phyloP scores from a whole-genome alignment of 768 basidiomycete species.

The Cyclocybe aegerita region DNA sequence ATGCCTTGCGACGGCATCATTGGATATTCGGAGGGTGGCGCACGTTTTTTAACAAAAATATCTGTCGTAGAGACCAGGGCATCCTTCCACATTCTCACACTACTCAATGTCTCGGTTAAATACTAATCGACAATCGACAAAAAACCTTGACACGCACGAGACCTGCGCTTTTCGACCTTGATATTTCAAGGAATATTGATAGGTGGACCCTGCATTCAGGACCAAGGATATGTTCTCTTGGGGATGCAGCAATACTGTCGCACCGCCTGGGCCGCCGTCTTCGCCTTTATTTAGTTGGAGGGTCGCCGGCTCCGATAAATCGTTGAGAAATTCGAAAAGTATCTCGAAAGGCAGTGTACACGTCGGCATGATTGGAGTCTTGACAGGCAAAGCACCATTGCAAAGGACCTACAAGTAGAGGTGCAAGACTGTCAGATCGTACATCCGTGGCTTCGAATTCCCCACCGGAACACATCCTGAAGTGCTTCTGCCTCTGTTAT shows the following conservation, averaged over 20 bases:
- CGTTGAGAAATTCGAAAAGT: constrained; percentile 50
- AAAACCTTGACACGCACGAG: constrained; percentile 35
- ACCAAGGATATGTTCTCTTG: constrained; percentile 46
- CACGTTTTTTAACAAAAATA: constrained; percentile 19
- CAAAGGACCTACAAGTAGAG: constrained; percentile 3
- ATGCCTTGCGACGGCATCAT: constrained; percentile 7
- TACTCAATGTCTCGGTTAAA: constrained; percentile 13
- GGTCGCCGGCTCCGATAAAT: constrained; percentile 37
- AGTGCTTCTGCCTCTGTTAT: constrained; percentile 4
- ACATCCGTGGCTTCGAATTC: constrained; percentile 11
- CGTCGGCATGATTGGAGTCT: constrained; percentile 35
- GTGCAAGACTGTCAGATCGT: neutral
- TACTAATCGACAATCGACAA: neutral
- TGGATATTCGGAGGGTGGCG: constrained; percentile 1
- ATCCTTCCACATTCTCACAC: constrained; percentile 47
- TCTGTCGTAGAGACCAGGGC: constrained; percentile 31
- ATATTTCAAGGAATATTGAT: constrained; percentile 46
- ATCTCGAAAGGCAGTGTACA: constrained; percentile 55
- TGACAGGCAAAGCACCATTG: neutral
- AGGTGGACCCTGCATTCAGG: constrained; percentile 45
- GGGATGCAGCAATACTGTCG: constrained; percentile 36
- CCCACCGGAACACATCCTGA: constrained; percentile 6
- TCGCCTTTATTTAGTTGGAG: constrained; percentile 37
- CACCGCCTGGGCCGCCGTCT: constrained; percentile 20
- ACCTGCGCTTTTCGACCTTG: constrained; percentile 36